Base-by-base conservation (phyloP, 805 yeast genomes). In the Candida corydali region DNA sequence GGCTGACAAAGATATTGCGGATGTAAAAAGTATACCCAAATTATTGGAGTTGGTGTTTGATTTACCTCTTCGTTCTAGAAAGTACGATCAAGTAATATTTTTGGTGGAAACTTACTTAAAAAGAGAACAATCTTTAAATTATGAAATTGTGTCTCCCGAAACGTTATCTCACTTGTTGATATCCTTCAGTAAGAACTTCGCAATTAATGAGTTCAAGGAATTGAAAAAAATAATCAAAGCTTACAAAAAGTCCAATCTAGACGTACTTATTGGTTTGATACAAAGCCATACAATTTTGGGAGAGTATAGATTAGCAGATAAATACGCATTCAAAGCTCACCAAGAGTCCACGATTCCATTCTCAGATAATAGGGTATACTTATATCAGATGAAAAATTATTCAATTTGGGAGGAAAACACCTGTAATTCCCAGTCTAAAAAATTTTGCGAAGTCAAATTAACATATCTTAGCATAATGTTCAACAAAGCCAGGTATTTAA, bases 221-320 rank as follows among this genome's bases (percentile, higher is more conserved):
- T 24, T 32, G 17, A 23, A 32, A 20, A 23, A 10, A 2, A 9
- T 32, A 5, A 24, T 32, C 3, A 17, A 17, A 10, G 16, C 47
- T 4, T 39, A 44, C 14, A 36, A 46, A 17, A 34, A 53, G 8
- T 42, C 49, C 14, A 54, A 55, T 36, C 54, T 50, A n/a, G 38
- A 43, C 3, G 54, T 63, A 38, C 59, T 57, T 40, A 30, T 44
- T 15, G 46, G 52, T 11, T 41, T 63, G 34, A 55, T 61, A 22
- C 28, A 43, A 8, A 62, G 63, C 6, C 57, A 59, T 32, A 51
- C 60, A 4, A 49, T 46, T 25, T 40, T 59, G 19, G 61, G 57
- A 6, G 60, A 61, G 34, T 54, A 47, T 39, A 59, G 53, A 31
- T 26, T 39, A 14, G 74, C 73, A 1, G 66, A 66, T 32, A 44